Evolutionary conservation across 176 grass and related monocot species (phyloP).

Genomic region (Triticum timopheevii): DNA sequence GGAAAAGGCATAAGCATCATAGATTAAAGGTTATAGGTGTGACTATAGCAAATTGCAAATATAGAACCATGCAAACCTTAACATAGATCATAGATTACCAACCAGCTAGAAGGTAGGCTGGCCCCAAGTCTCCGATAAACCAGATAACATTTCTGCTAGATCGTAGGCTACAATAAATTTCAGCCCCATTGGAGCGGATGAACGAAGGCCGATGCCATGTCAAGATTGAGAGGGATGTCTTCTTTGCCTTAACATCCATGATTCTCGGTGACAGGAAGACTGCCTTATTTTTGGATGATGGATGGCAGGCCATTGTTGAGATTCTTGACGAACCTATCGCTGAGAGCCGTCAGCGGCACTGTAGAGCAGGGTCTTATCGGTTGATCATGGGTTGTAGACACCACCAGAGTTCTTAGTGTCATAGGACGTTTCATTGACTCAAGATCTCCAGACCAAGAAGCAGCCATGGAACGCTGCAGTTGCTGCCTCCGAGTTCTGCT

Average conservation of each 20-base stretch:
- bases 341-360: not conserved
- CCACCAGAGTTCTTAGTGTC: not conserved
- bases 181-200: not conserved
- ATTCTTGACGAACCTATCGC: not conserved
- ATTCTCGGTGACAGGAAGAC: not conserved
- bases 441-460: not conserved
- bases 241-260: not conserved
- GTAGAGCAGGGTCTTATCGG: not conserved
- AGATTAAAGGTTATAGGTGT: not conserved
- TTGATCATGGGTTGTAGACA: not conserved
- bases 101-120: not conserved
- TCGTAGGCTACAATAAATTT: not conserved
- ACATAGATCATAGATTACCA: not conserved
- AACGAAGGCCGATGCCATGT: not conserved
- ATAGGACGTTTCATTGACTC: not conserved
- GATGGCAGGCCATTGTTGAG: not conserved
- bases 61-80: not conserved
- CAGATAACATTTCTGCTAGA: not conserved
- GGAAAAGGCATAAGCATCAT: not conserved
- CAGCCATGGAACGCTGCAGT: not conserved
- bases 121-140: not conserved
- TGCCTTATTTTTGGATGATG: not conserved
- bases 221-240: slow-evolving; percentile 1
- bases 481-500: not conserved
- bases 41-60: not conserved